Percentiles rank a stretch among this genome's conserved stretches.
phyloP scores from a whole-genome alignment of 768 basidiomycete species.

The Crucibulum laeve region DNA sequence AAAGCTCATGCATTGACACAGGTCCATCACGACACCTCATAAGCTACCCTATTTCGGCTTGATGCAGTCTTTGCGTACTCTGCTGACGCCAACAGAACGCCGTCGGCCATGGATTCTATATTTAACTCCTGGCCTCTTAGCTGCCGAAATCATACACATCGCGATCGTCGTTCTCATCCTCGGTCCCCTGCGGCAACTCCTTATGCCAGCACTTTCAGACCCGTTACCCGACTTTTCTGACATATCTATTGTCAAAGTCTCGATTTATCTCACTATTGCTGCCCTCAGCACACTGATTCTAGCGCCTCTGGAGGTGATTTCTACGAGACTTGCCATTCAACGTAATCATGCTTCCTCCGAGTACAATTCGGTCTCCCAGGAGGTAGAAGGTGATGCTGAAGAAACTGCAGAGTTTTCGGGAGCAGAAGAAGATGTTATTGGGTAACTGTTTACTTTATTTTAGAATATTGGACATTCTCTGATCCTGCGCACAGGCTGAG shows the following conservation, averaged over 20 bases:
- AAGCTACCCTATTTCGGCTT: conserved; percentile 62
- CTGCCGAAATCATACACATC: conserved; percentile 50
- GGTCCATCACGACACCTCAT: conserved; percentile 81
- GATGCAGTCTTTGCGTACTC: conserved; percentile 55
- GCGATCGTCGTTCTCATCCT: conserved; percentile 42
- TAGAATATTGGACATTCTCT: conserved; percentile 4
- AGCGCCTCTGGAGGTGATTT: conserved; percentile 76
- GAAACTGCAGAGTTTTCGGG: conserved; percentile 61
- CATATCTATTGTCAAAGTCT: conserved; percentile 44
- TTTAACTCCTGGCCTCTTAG: conserved; percentile 69
- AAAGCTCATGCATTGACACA: conserved; percentile 21
- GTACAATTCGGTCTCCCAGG: conserved; percentile 71
- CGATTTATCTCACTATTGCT: conserved; percentile 54
- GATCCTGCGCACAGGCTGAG: conserved; percentile 46
- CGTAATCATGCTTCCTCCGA: conserved; percentile 77
- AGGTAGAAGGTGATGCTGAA: conserved; percentile 63
- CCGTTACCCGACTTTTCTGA: conserved; percentile 29
- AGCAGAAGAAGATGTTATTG: conserved; percentile 79
- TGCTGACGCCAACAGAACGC: conserved; percentile 80
- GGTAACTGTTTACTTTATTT: conserved; percentile 37
- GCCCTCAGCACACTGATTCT: conserved; percentile 54
- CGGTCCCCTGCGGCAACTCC: conserved; percentile 40
- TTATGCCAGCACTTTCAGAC: conserved; percentile 36
- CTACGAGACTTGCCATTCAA: conserved; percentile 76
- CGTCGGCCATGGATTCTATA: conserved; percentile 78